Evolutionary conservation across 305 asterid genomes (phyloP), one percentile per base, ranked within the genome.

Genomic region (Fraxinus latifolia): DNA sequence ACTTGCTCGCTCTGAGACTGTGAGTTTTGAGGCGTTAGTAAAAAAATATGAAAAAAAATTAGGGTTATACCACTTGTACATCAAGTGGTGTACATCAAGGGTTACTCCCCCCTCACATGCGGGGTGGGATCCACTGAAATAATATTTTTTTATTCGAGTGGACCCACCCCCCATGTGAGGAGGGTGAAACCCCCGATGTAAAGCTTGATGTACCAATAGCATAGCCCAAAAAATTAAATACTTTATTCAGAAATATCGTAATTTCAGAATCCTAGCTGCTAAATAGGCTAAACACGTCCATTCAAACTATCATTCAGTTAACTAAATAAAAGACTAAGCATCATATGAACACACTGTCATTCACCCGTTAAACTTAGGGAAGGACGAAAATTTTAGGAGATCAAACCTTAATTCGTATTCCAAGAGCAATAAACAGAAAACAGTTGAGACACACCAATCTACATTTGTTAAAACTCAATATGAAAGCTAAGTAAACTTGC

Each of bases 1-100:
- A 90, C 90, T 78, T 82, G 76, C 87, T 93, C 97, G 77, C 88
- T 89, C 87, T 83, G 85, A 84, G 88, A 84, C 99, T 96, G 90
- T 25, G 74, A 67, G 74, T 67, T 67, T 67, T 31, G 12, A 70
- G 23, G 39, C 34, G 21, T 70, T 4, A 29, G 42, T 58, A 31
- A 70, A 70, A 6, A 31, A 15, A 34, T 71, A 74, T 23, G 62
- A 60, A 76, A 82, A 74, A 27, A 27, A 27, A 27, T 27, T 27
- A 27, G 29, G 2, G 29, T 27, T 27, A 27, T 27, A 27, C 29
- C 29, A 27, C 29, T 27, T 27, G 29, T 27, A 27, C 29, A 27
- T 27, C 29, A 27, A 27, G 29, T 27, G 29, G 29, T 27, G 29
- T 27, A 27, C 29, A 27, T 27, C 29, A 27, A 27, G 29, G 29